These are phyloP conservation scores for Omphalotus olearius DNA, from an alignment of 1,284 basidiomycete genomes.

Conservation along the genomic window DNA sequence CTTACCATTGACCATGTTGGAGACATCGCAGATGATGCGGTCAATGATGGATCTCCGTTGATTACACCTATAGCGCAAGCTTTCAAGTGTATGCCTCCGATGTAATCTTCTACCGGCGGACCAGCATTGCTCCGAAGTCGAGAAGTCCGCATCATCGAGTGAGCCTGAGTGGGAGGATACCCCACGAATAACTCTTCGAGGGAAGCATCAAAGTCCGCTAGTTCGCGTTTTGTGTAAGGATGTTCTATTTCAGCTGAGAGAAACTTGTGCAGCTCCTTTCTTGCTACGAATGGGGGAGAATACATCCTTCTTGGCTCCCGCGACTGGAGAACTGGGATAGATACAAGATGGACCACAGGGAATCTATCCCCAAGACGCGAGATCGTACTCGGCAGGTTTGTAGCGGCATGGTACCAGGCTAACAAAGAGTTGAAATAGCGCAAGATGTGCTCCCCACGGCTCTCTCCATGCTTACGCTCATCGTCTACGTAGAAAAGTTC, in stretches of 20 bases:
- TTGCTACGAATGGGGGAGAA: conserved; percentile 2
- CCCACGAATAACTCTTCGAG: conserved; percentile 2
- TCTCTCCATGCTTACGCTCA: conserved; percentile 10
- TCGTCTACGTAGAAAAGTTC: conserved; percentile 7
- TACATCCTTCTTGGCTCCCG: neutral
- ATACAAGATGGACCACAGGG: conserved; percentile 3
- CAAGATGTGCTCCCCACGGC: conserved; percentile 10
- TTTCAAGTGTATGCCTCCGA: neutral
- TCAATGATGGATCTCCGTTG: conserved; percentile 1
- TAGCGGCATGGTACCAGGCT: conserved; percentile 11
- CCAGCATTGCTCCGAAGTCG: neutral
- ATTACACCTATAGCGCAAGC: neutral
- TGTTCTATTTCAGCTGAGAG: conserved; percentile 3
- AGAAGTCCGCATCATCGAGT: neutral
- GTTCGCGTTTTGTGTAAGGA: conserved; percentile 2
- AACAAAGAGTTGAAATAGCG: conserved; percentile 14
- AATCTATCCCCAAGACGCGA: conserved; percentile 2
- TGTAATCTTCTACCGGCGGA: neutral
- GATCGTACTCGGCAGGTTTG: conserved; percentile 2
- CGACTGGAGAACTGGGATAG: neutral
- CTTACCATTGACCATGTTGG: neutral
- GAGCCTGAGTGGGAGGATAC: neutral
- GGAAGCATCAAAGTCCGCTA: neutral
- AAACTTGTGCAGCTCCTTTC: conserved; percentile 1
- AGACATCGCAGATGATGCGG: conserved; percentile 1